phyloP scores from a whole-genome alignment of 805 yeast genomes.

The Metschnikowia cerradonensis region DNA sequence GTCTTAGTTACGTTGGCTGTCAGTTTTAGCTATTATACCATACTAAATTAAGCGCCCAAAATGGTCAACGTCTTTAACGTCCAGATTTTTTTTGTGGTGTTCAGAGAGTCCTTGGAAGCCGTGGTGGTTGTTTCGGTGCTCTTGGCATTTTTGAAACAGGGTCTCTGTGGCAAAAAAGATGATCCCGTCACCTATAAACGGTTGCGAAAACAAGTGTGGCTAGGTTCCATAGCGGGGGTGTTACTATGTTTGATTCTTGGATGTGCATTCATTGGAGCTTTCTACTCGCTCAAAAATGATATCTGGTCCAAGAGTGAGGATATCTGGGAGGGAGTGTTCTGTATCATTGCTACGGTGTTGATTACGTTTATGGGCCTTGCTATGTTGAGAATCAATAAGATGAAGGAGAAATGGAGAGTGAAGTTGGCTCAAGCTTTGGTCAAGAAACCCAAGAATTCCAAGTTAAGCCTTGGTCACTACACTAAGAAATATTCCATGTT shows the following conservation, averaged over 20 bases:
- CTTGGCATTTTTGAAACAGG: constrained; percentile 85
- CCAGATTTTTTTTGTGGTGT: constrained; percentile 80
- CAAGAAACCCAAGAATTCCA: constrained; percentile 30
- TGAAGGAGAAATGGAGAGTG: constrained; percentile 95
- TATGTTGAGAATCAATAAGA: constrained; percentile 89
- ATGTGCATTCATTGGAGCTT: constrained; percentile 91
- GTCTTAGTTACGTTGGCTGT: too few relatives aligned
- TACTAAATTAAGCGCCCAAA: not conserved
- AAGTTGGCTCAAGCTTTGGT: constrained; percentile 84
- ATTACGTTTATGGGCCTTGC: constrained; percentile 93
- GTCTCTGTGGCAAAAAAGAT: constrained; percentile 54
- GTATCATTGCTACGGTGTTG: constrained; percentile 83
- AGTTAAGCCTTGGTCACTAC: constrained; percentile 51
- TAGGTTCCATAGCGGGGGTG: constrained; percentile 71
- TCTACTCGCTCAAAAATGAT: constrained; percentile 75
- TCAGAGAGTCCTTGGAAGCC: constrained; percentile 93
- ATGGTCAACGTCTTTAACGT: constrained; percentile 62
- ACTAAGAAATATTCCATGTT: constrained; percentile 82
- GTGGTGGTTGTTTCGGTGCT: constrained; percentile 85
- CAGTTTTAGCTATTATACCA: too few relatives aligned
- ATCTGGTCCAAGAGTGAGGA: constrained; percentile 87
- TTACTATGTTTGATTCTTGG: constrained; percentile 79
- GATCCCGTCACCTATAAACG: constrained; percentile 56
- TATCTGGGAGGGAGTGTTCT: constrained; percentile 94
- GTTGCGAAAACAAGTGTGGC: constrained; percentile 76